Evolutionary conservation across 495 filamentous ascomycete species (phyloP), one percentile per base, ranked within the genome.

Genomic region (Aspergillus kassunensis): DNA sequence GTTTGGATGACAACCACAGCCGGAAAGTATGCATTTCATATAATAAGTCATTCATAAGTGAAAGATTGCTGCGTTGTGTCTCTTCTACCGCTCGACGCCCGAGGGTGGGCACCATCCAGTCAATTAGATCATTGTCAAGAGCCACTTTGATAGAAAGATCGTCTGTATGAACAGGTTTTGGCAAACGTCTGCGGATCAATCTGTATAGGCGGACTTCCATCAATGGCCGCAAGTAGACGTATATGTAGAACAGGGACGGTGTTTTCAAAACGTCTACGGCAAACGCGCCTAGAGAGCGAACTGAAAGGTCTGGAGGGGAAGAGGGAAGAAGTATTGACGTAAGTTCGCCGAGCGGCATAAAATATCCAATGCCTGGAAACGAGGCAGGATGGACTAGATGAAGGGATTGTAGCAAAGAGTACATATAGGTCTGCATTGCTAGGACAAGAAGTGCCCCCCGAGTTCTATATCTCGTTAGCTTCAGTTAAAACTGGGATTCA

Each of bases 391-490:
- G 65, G 11, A 76, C 46, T 10, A 77, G 63, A 20, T 69, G 68
- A 10, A 78, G 68, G 15, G 72, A 65, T 54, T 80, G 77, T n/a
- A 80, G 63, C 21, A 74, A 57, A 37, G 73, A 73, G 51, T 69
- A 77, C 62, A 78, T 72, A 53, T 78, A 74, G 21, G 73, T 63
- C 51, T 77, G 71, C 30, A 72, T 62, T 23, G 72, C 68, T 19
- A 77, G 52, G 11, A 72, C 53, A 23, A 78, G 64, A 21, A 72
- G 59, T 2, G 60, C 56, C 33, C 62, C 63, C 54, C 68, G 61
- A n/a, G 69, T 58, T 25, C 73, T 76, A 42, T 9, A 27, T 0
- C 16, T 21, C 11, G 37, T 68, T 51, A 72, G 57, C 8, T 29
- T 43, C 29, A 1, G 16, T 15, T 3, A 8, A 2, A 19, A 35